Evolutionary conservation across 2,329 filamentous ascomycete genomes (phyloP), one percentile per base, ranked within the genome.

Genomic region (Pseudocercospora eumusae): DNA sequence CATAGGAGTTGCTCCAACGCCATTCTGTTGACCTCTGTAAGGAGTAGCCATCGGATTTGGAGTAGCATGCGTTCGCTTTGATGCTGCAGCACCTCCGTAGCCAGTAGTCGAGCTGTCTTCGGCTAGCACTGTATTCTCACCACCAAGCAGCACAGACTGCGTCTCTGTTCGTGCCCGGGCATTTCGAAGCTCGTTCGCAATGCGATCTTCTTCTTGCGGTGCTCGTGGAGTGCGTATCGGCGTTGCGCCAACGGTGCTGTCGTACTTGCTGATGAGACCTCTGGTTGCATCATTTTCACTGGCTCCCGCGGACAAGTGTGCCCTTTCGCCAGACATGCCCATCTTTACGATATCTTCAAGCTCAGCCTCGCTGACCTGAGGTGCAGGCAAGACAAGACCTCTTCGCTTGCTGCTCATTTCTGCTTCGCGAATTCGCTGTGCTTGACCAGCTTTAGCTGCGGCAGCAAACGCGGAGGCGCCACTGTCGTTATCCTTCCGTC

Each of bases 291-390:
- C 87, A 66, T 93, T 96, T 63, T 96, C 92, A 74, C 90, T 90
- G 57, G 87, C 86, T 49, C 86, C 85, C 4, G 91, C 91, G 74
- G 90, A 82, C 65, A 83, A 80, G 71, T 88, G 92, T 47, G 95
- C 95, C 56, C 89, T 88, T 73, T 97, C 92, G 40, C 93, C 95
- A 63, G 92, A 86, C 84, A 96, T 90, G 49, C 95, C 93, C 92
- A 98, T 96, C 81, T 99, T 99, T 67, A 99, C 92, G 72, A 99
- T 98, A 68, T 97, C 93, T 73, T 99, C 95, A 62, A 99, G 82
- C 77, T 99, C 95, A 47, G 87, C 84, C 72, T 99, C 95, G 75
- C 91, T 88, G 70, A 99, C 92, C 78, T 99, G 95, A 8, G 95
- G 95, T 23, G 90, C 82, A 8, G 95, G 95, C 25, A 99, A 81